Evolutionary conservation across 2,329 filamentous ascomycete genomes (phyloP).

Genomic region (Raffaelea arxii): DNA sequence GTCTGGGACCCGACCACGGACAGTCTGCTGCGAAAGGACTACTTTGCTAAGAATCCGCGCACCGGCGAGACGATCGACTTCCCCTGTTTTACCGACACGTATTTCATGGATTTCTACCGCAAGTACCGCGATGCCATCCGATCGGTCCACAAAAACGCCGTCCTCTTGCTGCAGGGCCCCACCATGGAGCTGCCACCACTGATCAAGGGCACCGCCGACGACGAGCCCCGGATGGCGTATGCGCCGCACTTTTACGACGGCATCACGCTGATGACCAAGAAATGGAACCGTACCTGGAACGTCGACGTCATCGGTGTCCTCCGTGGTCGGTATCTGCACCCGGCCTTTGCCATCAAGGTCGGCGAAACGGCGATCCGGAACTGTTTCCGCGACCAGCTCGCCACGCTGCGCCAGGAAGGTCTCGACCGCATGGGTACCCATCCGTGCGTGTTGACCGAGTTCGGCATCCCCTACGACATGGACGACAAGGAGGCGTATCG

Average conservation of each 20-base stretch:
- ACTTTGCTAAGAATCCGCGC: constrained; percentile 71
- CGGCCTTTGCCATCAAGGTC: constrained; percentile 84
- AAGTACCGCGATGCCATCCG: constrained; percentile 67
- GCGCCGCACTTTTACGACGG: constrained; percentile 96
- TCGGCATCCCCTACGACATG: constrained; percentile 98
- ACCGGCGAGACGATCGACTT: constrained; percentile 70
- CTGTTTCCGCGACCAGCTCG: constrained; percentile 80
- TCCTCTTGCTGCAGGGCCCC: constrained; percentile 85
- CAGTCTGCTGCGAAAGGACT: constrained; percentile 69
- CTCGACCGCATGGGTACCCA: constrained; percentile 80
- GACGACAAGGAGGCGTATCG: constrained; percentile 92
- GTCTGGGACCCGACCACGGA: constrained; percentile 83
- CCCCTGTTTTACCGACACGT: constrained; percentile 78
- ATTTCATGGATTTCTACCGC: constrained; percentile 81
- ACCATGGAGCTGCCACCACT: constrained; percentile 83
- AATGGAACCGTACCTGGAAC: constrained; percentile 97
- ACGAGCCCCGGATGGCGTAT: constrained; percentile 85
- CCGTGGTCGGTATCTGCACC: constrained; percentile 77
- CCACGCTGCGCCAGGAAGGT: constrained; percentile 75
- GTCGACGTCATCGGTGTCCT: constrained; percentile 90
- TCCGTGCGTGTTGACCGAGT: constrained; percentile 85
- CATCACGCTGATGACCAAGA: constrained; percentile 93
- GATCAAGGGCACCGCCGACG: constrained; percentile 79
- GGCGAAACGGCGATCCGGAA: constrained; percentile 92
- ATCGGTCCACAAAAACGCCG: constrained; percentile 64